phyloP scores from a whole-genome alignment of 768 basidiomycete species.

The Boletus vermiculosoides region DNA sequence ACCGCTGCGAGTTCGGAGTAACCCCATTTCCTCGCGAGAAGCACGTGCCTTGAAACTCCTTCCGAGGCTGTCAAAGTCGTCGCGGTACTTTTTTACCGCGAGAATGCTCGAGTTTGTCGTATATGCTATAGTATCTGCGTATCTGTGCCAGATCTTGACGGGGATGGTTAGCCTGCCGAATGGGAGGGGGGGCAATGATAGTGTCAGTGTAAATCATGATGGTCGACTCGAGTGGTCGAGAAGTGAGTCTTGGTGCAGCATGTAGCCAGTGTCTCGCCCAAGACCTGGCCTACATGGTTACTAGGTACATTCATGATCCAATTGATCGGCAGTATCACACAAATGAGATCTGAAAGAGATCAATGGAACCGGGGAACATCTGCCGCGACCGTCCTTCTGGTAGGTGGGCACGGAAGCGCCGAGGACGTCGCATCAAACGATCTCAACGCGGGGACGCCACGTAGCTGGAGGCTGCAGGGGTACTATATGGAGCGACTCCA shows the following conservation, averaged over 20 bases:
- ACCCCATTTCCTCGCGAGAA: neutral
- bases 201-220: neutral
- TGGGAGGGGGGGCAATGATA: no score
- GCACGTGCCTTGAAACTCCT: neutral
- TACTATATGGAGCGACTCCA: constrained; percentile 4
- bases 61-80: neutral
- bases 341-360: constrained; percentile 9
- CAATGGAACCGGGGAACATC: neutral
- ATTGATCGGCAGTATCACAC: neutral
- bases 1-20: neutral
- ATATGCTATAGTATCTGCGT: neutral
- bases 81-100: neutral
- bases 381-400: neutral
- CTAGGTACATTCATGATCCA: neutral
- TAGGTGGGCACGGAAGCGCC: constrained; percentile 9
- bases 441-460: neutral
- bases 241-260: no score
- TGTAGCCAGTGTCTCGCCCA: neutral
- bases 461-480: neutral
- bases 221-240: no score
- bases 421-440: constrained; percentile 17
- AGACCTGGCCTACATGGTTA: neutral
- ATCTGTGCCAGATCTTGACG: neutral
- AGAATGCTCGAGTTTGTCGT: neutral
- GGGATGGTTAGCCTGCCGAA: neutral